phyloP scores from a whole-genome alignment of 192 early-diverging fungal genomes.

The Coemansia sp. region DNA sequence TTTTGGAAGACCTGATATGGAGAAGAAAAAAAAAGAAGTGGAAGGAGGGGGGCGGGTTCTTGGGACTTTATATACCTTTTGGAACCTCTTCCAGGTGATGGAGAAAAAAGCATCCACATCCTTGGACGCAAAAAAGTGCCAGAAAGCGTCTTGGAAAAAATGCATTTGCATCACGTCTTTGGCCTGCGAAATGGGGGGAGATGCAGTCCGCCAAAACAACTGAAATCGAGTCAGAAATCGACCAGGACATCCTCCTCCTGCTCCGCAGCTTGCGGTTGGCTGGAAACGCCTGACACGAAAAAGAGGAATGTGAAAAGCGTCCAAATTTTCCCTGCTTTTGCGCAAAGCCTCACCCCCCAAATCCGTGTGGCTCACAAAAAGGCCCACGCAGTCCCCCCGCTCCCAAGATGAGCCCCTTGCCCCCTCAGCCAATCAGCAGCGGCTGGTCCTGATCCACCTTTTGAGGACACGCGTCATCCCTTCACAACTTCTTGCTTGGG shows the following conservation, averaged over 20 bases:
- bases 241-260: conserved; percentile 9
- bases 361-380: background rate
- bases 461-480: background rate
- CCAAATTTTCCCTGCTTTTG: background rate
- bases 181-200: background rate
- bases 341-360: background rate
- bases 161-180: background rate
- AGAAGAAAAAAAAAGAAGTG: background rate
- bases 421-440: background rate
- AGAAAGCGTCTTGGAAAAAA: conserved; percentile 4
- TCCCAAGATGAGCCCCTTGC: background rate
- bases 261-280: conserved; percentile 27
- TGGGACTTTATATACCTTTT: conserved; percentile 20
- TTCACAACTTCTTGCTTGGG: background rate
- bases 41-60: background rate
- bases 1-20: background rate
- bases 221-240: conserved; percentile 21
- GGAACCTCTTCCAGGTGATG: background rate
- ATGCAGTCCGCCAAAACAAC: background rate
- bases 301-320: background rate
- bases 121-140: background rate
- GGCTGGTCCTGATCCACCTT: background rate
- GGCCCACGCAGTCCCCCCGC: background rate
- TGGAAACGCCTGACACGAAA: background rate
- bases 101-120: background rate